A percentile compares a stretch with the other conserved stretches of the same genome.
Evolutionary conservation across 495 filamentous ascomycete genomes (phyloP).

Genomic region (Hypoxylon rickii): DNA sequence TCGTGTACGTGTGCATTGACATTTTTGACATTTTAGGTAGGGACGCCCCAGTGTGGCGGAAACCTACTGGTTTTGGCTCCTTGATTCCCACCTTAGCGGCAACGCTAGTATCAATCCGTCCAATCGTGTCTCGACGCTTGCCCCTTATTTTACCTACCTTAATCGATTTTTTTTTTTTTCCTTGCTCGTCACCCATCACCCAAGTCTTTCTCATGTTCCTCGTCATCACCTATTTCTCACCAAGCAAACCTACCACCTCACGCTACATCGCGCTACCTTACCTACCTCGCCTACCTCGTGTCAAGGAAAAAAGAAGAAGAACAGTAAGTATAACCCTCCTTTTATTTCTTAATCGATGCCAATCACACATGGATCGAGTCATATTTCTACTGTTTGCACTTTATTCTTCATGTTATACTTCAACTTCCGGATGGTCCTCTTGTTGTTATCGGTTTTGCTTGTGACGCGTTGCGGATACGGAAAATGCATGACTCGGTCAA

Average conservation of each 20-base stretch:
- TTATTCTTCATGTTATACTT: not conserved
- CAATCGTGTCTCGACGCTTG: conserved; percentile 49
- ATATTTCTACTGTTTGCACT: too few relatives aligned
- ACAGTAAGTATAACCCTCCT: not conserved
- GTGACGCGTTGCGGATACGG: conserved; percentile 2
- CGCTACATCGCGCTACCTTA: not conserved
- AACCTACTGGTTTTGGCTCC: conserved; percentile 32
- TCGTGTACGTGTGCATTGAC: conserved; percentile 36
- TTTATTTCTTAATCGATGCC: not conserved
- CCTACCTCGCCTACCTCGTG: too few relatives aligned
- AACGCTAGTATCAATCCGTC: conserved; percentile 49
- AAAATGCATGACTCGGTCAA: conserved; percentile 40
- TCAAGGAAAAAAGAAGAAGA: not conserved
- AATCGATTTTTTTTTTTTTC: conserved; percentile 36
- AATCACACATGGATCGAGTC: too few relatives aligned
- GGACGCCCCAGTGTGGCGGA: conserved; percentile 41
- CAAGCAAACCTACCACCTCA: conserved; percentile 9
- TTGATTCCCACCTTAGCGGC: conserved; percentile 40
- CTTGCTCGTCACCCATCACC: conserved; percentile 29
- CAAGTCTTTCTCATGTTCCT: conserved; percentile 38
- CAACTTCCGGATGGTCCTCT: too few relatives aligned
- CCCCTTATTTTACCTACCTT: conserved; percentile 35
- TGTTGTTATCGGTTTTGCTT: too few relatives aligned
- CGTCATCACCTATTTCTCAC: conserved; percentile 21
- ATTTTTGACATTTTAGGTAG: conserved; percentile 33